Evolutionary conservation across 2,329 filamentous ascomycete species (phyloP), one percentile per base, ranked within the genome.

Genomic region (Cercospora nicotianae): DNA sequence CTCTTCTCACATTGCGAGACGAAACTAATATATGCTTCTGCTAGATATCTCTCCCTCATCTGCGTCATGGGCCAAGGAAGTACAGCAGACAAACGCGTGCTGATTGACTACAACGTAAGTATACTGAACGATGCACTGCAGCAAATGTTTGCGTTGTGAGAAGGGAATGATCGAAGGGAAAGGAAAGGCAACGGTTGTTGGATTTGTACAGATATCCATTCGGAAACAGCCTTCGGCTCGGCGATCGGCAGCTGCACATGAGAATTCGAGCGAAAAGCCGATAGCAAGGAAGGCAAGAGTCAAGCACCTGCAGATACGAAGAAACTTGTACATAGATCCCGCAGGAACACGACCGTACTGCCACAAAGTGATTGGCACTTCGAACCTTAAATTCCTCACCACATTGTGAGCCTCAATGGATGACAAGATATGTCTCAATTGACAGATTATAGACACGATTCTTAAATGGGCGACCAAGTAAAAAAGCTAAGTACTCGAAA

Each of bases 81-180:
- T 64, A 91, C 90, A 30, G 92, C 92, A 73, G 90, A 93, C 76
- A 92, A 91, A 82, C 92, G 94, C 83, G 90, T 91, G 3, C 82
- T 94, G 70, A 91, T 96, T 69, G 93, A 93, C 74, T 93, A 94
- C 87, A 95, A 96, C 74, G 91, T 94, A 2, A 90, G 92, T 75
- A 89, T 92, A 0, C 90, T 94, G 33, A 91, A 94, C 60, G 88
- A 91, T 75, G 92, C 92, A 0, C 80, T 96, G 75, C 88, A 89
- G 45, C 88, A 93, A 77, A 92, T 95, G 70, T 95, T 95, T 65
- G 74, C 72, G 48, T 68, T 76, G n/a, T 76, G 63, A 73, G 5
- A 18, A 26, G 31, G 8, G 7, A 8, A 42, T 42, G 36, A 42
- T n/a, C 8, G 0, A 16, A 42, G n/a, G 6, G 36, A 3, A n/a